phyloP scores from a whole-genome alignment of 257 asterid genomes.

The Salvia splendens region DNA sequence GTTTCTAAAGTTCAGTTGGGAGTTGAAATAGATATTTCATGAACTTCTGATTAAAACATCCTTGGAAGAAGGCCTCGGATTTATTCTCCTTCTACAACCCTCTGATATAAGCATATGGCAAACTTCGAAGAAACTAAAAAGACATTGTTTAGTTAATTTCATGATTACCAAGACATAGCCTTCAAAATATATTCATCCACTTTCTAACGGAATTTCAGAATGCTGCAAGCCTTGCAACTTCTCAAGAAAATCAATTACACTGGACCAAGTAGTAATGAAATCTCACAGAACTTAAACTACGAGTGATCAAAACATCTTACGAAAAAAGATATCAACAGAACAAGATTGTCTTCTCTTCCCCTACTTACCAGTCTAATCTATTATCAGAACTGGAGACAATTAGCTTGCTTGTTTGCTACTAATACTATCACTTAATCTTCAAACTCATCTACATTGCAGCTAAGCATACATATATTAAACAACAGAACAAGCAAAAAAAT shows the following conservation, averaged over 20 bases:
- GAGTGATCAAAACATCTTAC: not conserved
- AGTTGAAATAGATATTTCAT: not conserved
- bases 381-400: not conserved
- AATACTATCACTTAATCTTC: slow-evolving; percentile 2
- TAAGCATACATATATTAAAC: not conserved
- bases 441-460: not conserved
- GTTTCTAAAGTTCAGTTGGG: not conserved
- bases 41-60: not conserved
- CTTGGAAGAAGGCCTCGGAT: not conserved
- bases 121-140: not conserved
- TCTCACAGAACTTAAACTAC: not conserved
- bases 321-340: not conserved
- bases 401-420: slow-evolving; percentile 15
- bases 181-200: not conserved
- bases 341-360: not conserved
- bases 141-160: not conserved
- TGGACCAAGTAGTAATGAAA: not conserved
- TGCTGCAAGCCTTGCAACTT: not conserved
- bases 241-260: not conserved
- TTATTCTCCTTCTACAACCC: not conserved
- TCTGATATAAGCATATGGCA: slow-evolving; percentile 16
- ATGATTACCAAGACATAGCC: slow-evolving; percentile 8
- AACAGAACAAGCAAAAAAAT: not conserved
- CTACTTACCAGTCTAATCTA: not conserved
- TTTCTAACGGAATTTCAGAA: slow-evolving; percentile 2